A percentile compares a stretch with the other conserved stretches of the same genome.
These are phyloP conservation scores for Amaranthus cruentus DNA, from an alignment of 148 eudicot species.

Conservation along the genomic window DNA sequence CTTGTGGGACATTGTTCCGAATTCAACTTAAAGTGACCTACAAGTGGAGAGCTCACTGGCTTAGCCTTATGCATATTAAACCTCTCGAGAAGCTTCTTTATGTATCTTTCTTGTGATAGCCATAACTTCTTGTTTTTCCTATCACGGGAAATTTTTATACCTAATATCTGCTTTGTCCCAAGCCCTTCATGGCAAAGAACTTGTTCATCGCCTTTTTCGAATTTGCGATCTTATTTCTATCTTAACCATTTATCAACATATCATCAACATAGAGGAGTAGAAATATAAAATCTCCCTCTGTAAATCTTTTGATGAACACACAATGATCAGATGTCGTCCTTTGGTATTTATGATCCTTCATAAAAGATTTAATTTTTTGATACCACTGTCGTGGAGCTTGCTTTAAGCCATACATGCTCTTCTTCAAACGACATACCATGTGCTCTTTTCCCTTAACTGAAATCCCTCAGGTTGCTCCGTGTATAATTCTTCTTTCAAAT, in stretches of 20 bases:
- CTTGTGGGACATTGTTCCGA: neutral
- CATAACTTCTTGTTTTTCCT: neutral
- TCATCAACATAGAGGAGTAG: constrained; percentile 21
- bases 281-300: constrained; percentile 8
- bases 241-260: constrained; percentile 14
- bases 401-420: too few species aligned
- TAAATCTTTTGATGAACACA: constrained; percentile 5
- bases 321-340: neutral
- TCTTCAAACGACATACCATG: too few species aligned
- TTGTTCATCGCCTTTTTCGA: neutral
- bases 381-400: too few species aligned
- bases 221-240: neutral
- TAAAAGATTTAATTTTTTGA: neutral
- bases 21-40: neutral
- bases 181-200: constrained; percentile 4
- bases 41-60: neutral
- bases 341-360: neutral
- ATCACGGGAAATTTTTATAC: neutral
- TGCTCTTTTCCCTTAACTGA: too few species aligned
- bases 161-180: neutral
- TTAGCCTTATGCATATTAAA: too few species aligned
- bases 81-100: too few species aligned
- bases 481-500: too few species aligned
- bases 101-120: too few species aligned
- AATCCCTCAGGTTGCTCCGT: too few species aligned